Percentiles rank a stretch among this genome's conserved stretches.
Conservation (phyloP, 208 protist genomes). For the Leishmania lainsoni region DNA sequence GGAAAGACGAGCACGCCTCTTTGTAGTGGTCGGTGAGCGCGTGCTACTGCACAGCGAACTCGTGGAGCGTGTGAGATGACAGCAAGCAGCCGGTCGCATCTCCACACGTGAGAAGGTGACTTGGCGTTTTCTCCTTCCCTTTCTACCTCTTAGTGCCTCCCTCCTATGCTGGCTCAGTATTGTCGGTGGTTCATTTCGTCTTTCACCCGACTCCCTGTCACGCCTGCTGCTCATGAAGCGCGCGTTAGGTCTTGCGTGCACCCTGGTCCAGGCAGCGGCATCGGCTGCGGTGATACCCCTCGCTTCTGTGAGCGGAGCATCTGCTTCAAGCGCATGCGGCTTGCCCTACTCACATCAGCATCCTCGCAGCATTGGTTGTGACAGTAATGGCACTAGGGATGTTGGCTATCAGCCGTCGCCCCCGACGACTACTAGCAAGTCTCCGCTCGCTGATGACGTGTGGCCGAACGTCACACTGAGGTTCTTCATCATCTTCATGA, state of each 20-base stretch:
- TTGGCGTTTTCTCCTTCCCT: neutral
- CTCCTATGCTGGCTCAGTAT: neutral
- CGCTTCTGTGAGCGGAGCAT: neutral
- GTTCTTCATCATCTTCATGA: constrained; percentile 28
- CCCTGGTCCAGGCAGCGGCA: constrained; percentile 2
- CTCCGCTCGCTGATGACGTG: constrained; percentile 1
- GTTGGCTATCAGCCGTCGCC: neutral
- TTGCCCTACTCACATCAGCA: neutral
- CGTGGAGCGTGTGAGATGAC: neutral
- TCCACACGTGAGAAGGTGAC: neutral
- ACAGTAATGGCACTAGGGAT: neutral
- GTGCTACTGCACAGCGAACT: neutral
- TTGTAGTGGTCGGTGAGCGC: neutral
- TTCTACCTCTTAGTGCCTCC: neutral
- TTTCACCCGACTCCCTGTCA: neutral
- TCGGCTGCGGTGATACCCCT: too few relatives aligned
- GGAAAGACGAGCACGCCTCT: too few relatives aligned
- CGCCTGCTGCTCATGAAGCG: neutral
- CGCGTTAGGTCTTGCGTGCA: neutral
- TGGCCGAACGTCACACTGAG: constrained; percentile 17
- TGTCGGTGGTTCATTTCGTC: neutral
- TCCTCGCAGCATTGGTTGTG: neutral
- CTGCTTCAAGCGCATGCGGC: neutral
- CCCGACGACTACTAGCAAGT: neutral
- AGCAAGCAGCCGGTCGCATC: neutral